Evolutionary conservation across 805 yeast genomes (phyloP).

Genomic region (Candida dajiaensis): DNA sequence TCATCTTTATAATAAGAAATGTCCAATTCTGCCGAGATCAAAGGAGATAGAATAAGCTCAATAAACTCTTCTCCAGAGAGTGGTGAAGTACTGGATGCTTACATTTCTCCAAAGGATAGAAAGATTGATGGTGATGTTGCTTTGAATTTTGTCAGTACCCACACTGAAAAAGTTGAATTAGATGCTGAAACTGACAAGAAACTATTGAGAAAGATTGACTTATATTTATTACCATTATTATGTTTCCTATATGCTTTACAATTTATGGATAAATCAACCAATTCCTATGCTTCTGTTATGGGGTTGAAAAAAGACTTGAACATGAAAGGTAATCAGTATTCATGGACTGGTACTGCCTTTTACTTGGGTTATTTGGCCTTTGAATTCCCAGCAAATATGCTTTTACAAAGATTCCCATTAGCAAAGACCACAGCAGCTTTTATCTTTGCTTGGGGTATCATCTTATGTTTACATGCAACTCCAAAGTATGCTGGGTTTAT

Average conservation of each 20-base stretch:
- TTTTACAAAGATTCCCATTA: slow-evolving; percentile 46
- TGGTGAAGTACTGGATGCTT: not conserved
- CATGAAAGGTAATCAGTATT: slow-evolving; percentile 36
- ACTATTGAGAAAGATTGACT: slow-evolving; percentile 30
- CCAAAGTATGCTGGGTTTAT: slow-evolving; percentile 39
- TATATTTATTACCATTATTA: slow-evolving; percentile 28
- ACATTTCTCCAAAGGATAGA: not conserved
- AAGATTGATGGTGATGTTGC: slow-evolving; percentile 4
- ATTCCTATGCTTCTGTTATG: slow-evolving; percentile 38
- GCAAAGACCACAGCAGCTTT: slow-evolving; percentile 28
- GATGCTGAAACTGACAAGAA: slow-evolving; percentile 4
- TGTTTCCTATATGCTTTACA: slow-evolving; percentile 29
- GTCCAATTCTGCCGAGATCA: not conserved
- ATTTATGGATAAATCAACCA: slow-evolving; percentile 37
- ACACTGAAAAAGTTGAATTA: slow-evolving; percentile 7
- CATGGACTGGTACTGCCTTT: slow-evolving; percentile 45
- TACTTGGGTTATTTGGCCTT: slow-evolving; percentile 49
- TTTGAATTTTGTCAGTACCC: not conserved
- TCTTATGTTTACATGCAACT: slow-evolving; percentile 37
- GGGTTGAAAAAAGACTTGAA: slow-evolving; percentile 33
- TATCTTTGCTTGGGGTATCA: slow-evolving; percentile 42
- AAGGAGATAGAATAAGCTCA: not conserved
- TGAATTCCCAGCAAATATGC: slow-evolving; percentile 38
- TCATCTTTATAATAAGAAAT: not conserved
- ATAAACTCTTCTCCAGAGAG: not conserved